Base-by-base conservation (phyloP, 176 grass and related monocot species). In the Phyllostachys edulis region DNA sequence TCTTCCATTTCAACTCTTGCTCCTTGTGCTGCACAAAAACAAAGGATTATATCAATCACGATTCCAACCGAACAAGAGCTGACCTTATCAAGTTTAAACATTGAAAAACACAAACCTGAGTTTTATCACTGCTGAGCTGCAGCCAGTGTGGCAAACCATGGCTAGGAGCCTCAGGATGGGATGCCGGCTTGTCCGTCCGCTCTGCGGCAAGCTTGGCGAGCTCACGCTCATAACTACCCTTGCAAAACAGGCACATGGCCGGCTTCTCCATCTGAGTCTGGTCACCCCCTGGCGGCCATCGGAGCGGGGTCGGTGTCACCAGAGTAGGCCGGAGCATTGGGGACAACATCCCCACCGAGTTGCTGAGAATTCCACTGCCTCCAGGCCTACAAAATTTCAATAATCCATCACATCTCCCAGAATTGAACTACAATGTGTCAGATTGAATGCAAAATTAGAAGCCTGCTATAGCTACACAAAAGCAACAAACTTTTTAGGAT, bases 71-170 rank as follows among this genome's bases (percentile, higher is more conserved):
- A 81, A 61, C 16, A 40, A 42, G 39, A 40, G 37, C 18, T 63
- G 13, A 21, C 9, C 41, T 76, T 82, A 59, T 8, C 5, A 3
- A 59, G 82, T 41, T 75, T 61, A 14, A 23, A 39, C 32, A 83
- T 16, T 26, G 78, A 79, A 69, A 86, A 66, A 41, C 84, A 87
- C 70, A 82, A 55, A 89, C 82, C 86, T 89, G 60, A 40, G n/a
- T 75, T 32, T 81, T 60, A 86, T 73, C 88, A 67, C 24, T 52
- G 9, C 61, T 89, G 44, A 82, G 90, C 78, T 89, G 91, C 73
- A 99, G 62, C 97, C 97, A 99, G 47, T 91, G 91, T 72, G 93
- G 93, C 71, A 95, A 84, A 62, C 75, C 57, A 51, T 80, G 82
- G 51, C 60, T 78, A 5, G 77, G 75, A 49, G 80, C 77, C 38